Percentiles rank a stretch among this genome's conserved stretches.
Conservation (phyloP, 2,329 filamentous ascomycete species). For the Calonectria leucothoes region DNA sequence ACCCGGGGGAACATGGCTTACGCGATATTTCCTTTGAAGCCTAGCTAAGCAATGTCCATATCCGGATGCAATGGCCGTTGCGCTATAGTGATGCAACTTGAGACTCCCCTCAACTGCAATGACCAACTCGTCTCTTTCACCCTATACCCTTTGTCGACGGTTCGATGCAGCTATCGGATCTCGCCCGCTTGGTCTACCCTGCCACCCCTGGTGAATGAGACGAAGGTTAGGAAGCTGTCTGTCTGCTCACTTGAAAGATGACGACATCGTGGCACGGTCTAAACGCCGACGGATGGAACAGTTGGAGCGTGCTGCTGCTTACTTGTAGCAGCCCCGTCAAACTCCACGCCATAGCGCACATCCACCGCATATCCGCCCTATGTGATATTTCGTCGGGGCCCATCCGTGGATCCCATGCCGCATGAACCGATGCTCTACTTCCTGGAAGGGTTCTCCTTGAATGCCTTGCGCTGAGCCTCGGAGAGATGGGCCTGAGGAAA, state of each 20-base stretch:
- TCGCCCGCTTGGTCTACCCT: too few relatives aligned
- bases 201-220: too few relatives aligned
- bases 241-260: too few relatives aligned
- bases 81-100: too few relatives aligned
- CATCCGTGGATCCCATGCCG: constrained; percentile 50
- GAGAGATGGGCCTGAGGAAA: neutral
- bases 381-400: constrained; percentile 54
- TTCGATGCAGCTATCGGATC: too few relatives aligned
- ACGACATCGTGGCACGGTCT: too few relatives aligned
- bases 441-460: neutral
- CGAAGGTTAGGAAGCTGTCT: too few relatives aligned
- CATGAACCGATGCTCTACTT: neutral
- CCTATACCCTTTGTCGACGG: too few relatives aligned
- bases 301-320: too few relatives aligned
- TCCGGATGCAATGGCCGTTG: too few relatives aligned
- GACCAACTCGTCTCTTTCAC: too few relatives aligned
- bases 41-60: constrained; percentile 20
- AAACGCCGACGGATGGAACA: too few relatives aligned
- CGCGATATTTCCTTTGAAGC: constrained; percentile 52
- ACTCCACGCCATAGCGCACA: constrained; percentile 48
- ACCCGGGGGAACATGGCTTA: constrained; percentile 50
- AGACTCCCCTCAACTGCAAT: neutral
- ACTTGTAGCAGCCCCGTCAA: neutral
- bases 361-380: constrained; percentile 53
- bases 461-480: neutral